phyloP scores from a whole-genome alignment of 768 basidiomycete genomes.

The Dentipellis fragilis region DNA sequence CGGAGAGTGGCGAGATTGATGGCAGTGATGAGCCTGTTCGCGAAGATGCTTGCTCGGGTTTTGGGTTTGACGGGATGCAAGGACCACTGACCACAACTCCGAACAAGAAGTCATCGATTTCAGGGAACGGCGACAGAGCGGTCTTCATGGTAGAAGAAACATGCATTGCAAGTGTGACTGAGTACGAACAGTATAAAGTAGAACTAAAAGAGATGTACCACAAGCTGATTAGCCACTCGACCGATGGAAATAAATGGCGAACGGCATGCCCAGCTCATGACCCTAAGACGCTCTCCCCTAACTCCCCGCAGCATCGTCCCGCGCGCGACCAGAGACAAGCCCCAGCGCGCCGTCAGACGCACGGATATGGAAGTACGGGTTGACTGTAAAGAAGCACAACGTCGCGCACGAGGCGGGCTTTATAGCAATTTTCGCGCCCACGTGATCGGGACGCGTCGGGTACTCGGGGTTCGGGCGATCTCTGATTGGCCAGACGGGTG shows the following conservation, averaged over 20 bases:
- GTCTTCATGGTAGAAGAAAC: background rate
- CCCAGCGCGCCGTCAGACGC: slow-evolving; percentile 7
- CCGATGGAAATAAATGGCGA: slow-evolving; percentile 33
- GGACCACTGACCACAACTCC: too few relatives aligned
- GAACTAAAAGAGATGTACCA: slow-evolving; percentile 31
- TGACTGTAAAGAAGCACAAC: slow-evolving; percentile 28
- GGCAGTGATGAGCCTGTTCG: too few relatives aligned
- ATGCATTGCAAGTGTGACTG: background rate
- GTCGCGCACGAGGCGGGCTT: slow-evolving; percentile 16
- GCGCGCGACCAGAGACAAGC: slow-evolving; percentile 8
- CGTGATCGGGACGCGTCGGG: slow-evolving; percentile 12
- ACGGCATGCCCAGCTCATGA: slow-evolving; percentile 68
- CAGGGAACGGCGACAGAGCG: too few relatives aligned
- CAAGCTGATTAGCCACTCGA: slow-evolving; percentile 64
- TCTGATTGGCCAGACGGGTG: slow-evolving; percentile 10
- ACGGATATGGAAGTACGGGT: slow-evolving; percentile 21
- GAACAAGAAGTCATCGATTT: too few relatives aligned
- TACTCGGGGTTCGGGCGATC: too few relatives aligned
- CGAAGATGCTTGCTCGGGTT: too few relatives aligned
- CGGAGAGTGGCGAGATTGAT: too few relatives aligned
- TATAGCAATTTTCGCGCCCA: slow-evolving; percentile 10
- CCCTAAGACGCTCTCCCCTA: background rate
- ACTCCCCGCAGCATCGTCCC: slow-evolving; percentile 37
- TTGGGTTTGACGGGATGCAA: too few relatives aligned
- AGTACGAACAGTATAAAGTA: background rate